A percentile compares a stretch with the other conserved stretches of the same genome.
phyloP scores from a whole-genome alignment of 2,329 filamentous ascomycete genomes.

The Monilinia fructicola region DNA sequence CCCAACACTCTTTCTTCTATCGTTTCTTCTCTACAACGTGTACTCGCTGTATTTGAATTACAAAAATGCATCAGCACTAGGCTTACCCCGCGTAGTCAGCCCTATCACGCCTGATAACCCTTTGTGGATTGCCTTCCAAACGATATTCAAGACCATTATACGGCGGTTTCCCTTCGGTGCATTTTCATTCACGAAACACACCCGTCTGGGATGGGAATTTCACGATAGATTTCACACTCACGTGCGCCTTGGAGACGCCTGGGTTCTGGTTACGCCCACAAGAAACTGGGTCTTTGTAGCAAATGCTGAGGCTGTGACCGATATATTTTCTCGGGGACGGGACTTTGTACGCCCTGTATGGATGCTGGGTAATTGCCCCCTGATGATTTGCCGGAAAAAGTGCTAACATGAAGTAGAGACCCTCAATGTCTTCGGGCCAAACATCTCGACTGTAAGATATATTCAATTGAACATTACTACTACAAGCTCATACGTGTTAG shows the following conservation, averaged over 20 bases:
- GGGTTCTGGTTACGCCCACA: constrained; percentile 6
- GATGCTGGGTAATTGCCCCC: constrained; percentile 10
- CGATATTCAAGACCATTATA: constrained; percentile 1
- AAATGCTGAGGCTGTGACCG: constrained; percentile 10
- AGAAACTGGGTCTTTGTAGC: constrained; percentile 16
- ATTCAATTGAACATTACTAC: neutral
- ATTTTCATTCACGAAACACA: constrained; percentile 14
- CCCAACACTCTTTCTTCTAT: neutral
- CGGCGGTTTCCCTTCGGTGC: constrained; percentile 8
- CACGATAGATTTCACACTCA: constrained; percentile 16
- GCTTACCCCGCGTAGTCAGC: neutral
- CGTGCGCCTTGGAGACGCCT: constrained; percentile 7
- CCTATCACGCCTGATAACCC: constrained; percentile 21
- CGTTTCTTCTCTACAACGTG: neutral
- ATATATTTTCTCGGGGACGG: constrained; percentile 4
- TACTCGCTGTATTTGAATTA: constrained; percentile 10
- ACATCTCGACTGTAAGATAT: constrained; percentile 13
- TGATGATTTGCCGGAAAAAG: neutral
- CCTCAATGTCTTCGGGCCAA: constrained; percentile 18
- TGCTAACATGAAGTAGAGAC: neutral
- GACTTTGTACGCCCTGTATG: constrained; percentile 14
- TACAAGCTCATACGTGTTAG: constrained; percentile 2
- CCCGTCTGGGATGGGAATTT: constrained; percentile 15
- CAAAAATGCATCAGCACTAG: neutral
- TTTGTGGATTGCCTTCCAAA: constrained; percentile 19